Evolutionary conservation across 441 rosid genomes (phyloP).

Genomic region (Manihot esculenta): DNA sequence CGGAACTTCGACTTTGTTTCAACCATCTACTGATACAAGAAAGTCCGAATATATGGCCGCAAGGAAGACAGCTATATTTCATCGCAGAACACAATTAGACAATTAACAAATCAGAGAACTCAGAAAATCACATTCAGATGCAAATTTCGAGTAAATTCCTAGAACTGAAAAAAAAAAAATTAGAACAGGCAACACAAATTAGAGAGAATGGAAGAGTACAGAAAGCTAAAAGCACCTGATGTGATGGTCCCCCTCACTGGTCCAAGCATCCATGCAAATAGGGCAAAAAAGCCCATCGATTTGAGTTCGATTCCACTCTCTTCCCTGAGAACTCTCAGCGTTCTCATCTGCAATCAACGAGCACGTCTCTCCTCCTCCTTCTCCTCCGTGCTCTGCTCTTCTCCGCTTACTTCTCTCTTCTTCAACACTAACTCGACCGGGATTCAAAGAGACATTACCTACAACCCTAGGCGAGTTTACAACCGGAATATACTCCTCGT

Average conservation of each 20-base stretch:
- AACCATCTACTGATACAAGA: conserved; percentile 80
- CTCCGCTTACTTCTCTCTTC: conserved; percentile 33
- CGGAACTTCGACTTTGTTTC: conserved; percentile 45
- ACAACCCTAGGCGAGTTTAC: conserved; percentile 31
- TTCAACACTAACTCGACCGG: conserved; percentile 14
- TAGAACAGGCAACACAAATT: not conserved
- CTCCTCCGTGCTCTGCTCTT: conserved; percentile 22
- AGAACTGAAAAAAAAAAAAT: not conserved
- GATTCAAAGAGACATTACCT: not conserved
- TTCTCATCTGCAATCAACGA: conserved; percentile 26
- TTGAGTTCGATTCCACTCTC: conserved; percentile 47
- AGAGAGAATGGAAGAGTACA: not conserved
- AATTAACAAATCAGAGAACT: not conserved
- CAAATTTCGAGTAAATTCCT: not conserved
- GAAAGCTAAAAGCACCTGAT: conserved; percentile 42
- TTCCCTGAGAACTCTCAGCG: conserved; percentile 39
- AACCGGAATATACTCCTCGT: conserved; percentile 26
- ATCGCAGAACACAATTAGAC: not conserved
- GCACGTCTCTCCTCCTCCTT: conserved; percentile 30
- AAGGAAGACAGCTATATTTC: conserved; percentile 76
- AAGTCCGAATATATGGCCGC: conserved; percentile 86
- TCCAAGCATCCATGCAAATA: conserved; percentile 86
- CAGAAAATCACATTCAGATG: not conserved
- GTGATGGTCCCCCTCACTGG: conserved; percentile 63
- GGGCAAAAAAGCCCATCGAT: conserved; percentile 71